Evolutionary conservation across 1,139 yeast genomes (phyloP).

Genomic region (Barnettozyma hawaiiensis): DNA sequence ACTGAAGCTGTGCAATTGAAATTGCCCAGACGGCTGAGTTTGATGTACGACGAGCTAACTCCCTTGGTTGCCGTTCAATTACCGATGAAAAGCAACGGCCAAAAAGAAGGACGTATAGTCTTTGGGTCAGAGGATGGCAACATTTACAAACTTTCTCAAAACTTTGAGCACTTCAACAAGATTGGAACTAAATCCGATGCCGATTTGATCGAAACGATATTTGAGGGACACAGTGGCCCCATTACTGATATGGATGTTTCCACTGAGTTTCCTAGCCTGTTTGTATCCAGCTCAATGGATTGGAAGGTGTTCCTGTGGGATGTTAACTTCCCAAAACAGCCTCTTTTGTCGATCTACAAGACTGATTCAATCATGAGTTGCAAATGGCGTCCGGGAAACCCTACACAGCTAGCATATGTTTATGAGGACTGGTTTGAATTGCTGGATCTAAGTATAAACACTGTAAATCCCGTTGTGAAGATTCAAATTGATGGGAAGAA

Average conservation of each 20-base stretch:
- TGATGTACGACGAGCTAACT: slow-evolving; percentile 34
- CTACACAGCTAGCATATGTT: slow-evolving; percentile 22
- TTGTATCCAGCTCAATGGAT: slow-evolving; percentile 22
- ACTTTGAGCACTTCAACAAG: slow-evolving; percentile 27
- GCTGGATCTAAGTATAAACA: slow-evolving; percentile 21
- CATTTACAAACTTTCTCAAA: slow-evolving; percentile 37
- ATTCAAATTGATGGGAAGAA: slow-evolving; percentile 10
- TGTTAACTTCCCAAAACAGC: slow-evolving; percentile 11
- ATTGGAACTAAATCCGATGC: slow-evolving; percentile 19
- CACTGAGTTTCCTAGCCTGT: slow-evolving; percentile 15
- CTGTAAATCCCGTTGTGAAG: slow-evolving; percentile 19
- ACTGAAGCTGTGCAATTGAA: slow-evolving; percentile 26
- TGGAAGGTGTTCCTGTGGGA: slow-evolving; percentile 25
- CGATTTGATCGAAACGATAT: slow-evolving; percentile 25
- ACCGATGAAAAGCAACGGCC: slow-evolving; percentile 19
- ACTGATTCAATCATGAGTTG: slow-evolving; percentile 18
- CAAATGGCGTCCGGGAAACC: slow-evolving; percentile 19
- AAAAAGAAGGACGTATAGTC: slow-evolving; percentile 25
- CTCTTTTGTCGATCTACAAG: slow-evolving; percentile 20
- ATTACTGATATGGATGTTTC: slow-evolving; percentile 15
- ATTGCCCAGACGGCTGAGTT: slow-evolving; percentile 23
- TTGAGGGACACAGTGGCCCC: slow-evolving; percentile 18
- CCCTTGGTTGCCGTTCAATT: slow-evolving; percentile 32
- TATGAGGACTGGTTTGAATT: slow-evolving; percentile 22
- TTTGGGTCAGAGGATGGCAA: slow-evolving; percentile 45